Percentiles rank a stretch among this genome's conserved stretches.
phyloP scores from a whole-genome alignment of 2,329 filamentous ascomycete species.

The Paecilomyces formosus region DNA sequence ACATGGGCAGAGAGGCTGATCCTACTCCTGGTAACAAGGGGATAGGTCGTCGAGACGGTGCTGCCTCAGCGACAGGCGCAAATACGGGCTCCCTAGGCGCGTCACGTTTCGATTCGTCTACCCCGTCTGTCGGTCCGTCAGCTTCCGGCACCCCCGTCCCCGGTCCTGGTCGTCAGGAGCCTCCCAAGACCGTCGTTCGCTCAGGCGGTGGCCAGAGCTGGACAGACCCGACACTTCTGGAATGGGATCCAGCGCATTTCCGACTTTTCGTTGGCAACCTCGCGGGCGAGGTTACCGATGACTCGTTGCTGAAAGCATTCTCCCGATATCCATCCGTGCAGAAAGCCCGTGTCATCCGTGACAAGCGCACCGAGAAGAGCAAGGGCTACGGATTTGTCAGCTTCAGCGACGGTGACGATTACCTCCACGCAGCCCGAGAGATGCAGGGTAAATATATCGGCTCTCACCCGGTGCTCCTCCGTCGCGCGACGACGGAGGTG shows the following conservation, averaged over 20 bases:
- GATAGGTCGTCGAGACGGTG: conserved; percentile 33
- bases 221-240: conserved; percentile 79
- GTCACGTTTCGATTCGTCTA: conserved; percentile 6
- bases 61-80: conserved; percentile 33
- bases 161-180: conserved; percentile 32
- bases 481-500: conserved; percentile 87
- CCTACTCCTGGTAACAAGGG: conserved; percentile 23
- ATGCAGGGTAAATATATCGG: conserved; percentile 99
- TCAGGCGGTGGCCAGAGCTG: conserved; percentile 87
- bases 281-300: conserved; percentile 94
- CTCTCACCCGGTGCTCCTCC: conserved; percentile 82
- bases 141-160: conserved; percentile 36
- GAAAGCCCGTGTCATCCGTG: conserved; percentile 87
- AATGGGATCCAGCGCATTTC: conserved; percentile 93
- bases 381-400: conserved; percentile 96
- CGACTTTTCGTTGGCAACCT: conserved; percentile 95
- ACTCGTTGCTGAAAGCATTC: conserved; percentile 90
- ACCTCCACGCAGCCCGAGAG: conserved; percentile 91
- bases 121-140: conserved; percentile 20
- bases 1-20: conserved; percentile 57
- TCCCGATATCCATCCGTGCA: conserved; percentile 78
- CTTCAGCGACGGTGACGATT: conserved; percentile 91
- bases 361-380: conserved; percentile 93
- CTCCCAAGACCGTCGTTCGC: conserved; percentile 77
- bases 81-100: conserved; percentile 38